These are phyloP conservation scores for Verbascum thapsus DNA, from an alignment of 257 asterid genomes.

Conservation along the genomic window DNA sequence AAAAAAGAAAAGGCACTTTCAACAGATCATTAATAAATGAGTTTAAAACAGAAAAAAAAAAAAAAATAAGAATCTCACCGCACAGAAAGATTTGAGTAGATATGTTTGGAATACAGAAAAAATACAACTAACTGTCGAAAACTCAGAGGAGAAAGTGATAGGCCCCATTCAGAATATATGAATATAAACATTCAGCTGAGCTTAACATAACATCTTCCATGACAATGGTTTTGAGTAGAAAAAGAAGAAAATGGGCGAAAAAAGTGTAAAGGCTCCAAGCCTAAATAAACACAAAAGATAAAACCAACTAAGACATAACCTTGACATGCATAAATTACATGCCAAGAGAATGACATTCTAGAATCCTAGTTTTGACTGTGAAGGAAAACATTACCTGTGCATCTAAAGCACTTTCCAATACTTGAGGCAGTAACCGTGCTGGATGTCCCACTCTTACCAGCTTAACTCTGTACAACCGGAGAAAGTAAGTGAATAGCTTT, in stretches of 20 bases:
- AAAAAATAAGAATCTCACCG: constrained; percentile 8
- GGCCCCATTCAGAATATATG: constrained; percentile 1
- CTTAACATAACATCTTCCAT: constrained; percentile 5
- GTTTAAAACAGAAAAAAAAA: constrained; percentile 15
- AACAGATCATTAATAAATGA: constrained; percentile 7
- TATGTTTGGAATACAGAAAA: neutral
- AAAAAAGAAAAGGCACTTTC: constrained; percentile 4
- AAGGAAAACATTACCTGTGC: constrained; percentile 67
- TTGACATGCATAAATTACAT: constrained; percentile 18
- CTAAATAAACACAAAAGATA: constrained; percentile 9
- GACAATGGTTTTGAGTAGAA: constrained; percentile 16
- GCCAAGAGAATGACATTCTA: constrained; percentile 21
- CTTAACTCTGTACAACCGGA: constrained; percentile 62
- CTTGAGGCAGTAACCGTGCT: constrained; percentile 97
- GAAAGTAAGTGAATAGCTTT: constrained; percentile 18
- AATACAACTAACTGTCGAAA: neutral
- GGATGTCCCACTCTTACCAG: constrained; percentile 98
- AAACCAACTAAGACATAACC: constrained; percentile 14
- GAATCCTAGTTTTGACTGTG: constrained; percentile 22
- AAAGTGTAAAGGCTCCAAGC: neutral
- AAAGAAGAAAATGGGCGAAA: neutral
- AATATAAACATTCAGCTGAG: constrained; percentile 3
- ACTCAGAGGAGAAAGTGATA: constrained; percentile 4
- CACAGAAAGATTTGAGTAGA: constrained; percentile 10
- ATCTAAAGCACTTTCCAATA: constrained; percentile 89